phyloP scores from a whole-genome alignment of 768 basidiomycete genomes.

The Chalciporus chontae region DNA sequence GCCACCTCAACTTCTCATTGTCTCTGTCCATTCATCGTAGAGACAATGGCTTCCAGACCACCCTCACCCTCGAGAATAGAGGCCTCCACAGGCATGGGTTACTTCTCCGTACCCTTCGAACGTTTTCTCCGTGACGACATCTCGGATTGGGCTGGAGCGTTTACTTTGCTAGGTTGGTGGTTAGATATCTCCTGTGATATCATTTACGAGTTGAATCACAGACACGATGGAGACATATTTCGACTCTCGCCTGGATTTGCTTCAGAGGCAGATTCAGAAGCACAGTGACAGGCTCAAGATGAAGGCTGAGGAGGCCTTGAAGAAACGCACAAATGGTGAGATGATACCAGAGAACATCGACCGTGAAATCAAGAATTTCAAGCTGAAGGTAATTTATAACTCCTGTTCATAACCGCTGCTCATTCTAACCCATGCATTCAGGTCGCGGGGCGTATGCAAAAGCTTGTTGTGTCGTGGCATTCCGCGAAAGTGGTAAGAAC shows the following conservation, averaged over 20 bases:
- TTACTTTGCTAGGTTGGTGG: slow-evolving; percentile 76
- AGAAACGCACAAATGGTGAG: slow-evolving; percentile 56
- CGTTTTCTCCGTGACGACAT: slow-evolving; percentile 71
- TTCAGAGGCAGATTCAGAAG: slow-evolving; percentile 82
- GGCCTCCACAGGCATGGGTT: slow-evolving; percentile 37
- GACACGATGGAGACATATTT: slow-evolving; percentile 96
- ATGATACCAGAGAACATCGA: slow-evolving; percentile 74
- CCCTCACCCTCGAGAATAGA: slow-evolving; percentile 37
- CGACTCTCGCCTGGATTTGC: slow-evolving; percentile 81
- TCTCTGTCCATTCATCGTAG: slow-evolving; percentile 6
- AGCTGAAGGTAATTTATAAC: slow-evolving; percentile 58
- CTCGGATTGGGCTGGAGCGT: slow-evolving; percentile 75
- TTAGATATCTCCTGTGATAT: background rate
- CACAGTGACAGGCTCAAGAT: slow-evolving; percentile 81
- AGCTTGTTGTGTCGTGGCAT: slow-evolving; percentile 83
- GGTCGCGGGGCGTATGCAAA: slow-evolving; percentile 78
- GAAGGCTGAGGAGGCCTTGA: slow-evolving; percentile 79
- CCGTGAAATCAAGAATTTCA: slow-evolving; percentile 82
- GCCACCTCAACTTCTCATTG: slow-evolving; percentile 11
- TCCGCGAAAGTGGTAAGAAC: slow-evolving; percentile 85
- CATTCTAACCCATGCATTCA: slow-evolving; percentile 30
- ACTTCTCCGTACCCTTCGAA: slow-evolving; percentile 70
- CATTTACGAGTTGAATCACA: slow-evolving; percentile 27
- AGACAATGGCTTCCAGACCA: slow-evolving; percentile 36
- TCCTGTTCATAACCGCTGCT: background rate